Percentiles rank a stretch among this genome's conserved stretches.
Evolutionary conservation across 2,329 filamentous ascomycete species (phyloP).

Genomic region (Ophiocordyceps sinensis): DNA sequence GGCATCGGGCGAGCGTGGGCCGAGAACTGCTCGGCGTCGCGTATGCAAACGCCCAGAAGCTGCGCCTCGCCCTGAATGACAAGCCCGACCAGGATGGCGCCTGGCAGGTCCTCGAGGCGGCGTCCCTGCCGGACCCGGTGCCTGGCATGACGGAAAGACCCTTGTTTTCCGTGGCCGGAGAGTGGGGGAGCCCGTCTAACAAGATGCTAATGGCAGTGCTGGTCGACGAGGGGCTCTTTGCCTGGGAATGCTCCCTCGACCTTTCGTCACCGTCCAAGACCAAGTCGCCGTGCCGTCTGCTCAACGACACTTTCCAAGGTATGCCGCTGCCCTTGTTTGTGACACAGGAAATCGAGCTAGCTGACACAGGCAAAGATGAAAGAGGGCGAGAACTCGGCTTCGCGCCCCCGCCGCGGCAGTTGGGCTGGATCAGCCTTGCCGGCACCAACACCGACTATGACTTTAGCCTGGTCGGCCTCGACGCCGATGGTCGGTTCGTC

Average conservation of each 20-base stretch:
- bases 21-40: conserved; percentile 6
- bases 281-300: conserved; percentile 5
- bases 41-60: conserved; percentile 5
- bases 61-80: conserved; percentile 7
- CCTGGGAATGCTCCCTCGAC: conserved; percentile 8
- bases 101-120: conserved; percentile 6
- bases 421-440: conserved; percentile 6
- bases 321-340: neutral
- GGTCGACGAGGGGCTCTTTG: conserved; percentile 3
- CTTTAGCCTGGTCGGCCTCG: conserved; percentile 6
- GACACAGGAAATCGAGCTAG: neutral
- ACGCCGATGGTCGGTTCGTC: conserved; percentile 3
- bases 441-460: conserved; percentile 1
- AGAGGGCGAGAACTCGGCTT: conserved; percentile 1
- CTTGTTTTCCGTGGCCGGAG: conserved; percentile 8
- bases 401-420: conserved; percentile 3
- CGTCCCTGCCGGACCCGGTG: conserved; percentile 1
- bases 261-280: conserved; percentile 4
- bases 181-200: conserved; percentile 3
- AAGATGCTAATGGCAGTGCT: conserved; percentile 7
- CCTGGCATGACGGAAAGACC: conserved; percentile 5
- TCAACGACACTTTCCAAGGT: conserved; percentile 5
- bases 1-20: conserved; percentile 5
- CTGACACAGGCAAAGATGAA: conserved; percentile 3
- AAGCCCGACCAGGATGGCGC: conserved; percentile 2